Base-by-base conservation (phyloP, 352 stramenopile genomes). In the Phytophthora pinifolia region DNA sequence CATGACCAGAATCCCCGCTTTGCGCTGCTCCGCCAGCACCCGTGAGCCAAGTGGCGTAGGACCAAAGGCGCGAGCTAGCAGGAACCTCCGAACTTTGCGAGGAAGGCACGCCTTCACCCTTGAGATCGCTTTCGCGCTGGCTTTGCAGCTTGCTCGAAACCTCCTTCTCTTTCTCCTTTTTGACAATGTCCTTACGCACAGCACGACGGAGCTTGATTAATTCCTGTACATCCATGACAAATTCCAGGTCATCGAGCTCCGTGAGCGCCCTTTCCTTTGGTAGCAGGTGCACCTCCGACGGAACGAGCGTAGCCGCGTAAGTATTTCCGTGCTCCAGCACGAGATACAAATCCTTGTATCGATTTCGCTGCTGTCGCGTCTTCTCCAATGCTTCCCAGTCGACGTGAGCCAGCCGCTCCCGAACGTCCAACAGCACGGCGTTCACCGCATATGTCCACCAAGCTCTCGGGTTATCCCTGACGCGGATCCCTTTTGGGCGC, bases 391-490 rank as follows among this genome's bases (percentile, higher is more conserved):
- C 52, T 43, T 84, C 75, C 70, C 76, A 85, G 63, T 94, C 79
- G 3, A 93, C 78, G 34, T 79, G 81, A 9, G 71, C 81, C 13
- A 91, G 66, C 6, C 81, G 70, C 53, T 89, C 79, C 18, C 81
- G 70, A 31, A 90, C 77, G 41, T 94, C 85, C 32, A 90, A 39
- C 7, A 93, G 44, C 20, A 92, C 77, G 1, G 85, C 73, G 30
- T 71, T 70, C 25, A 93, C 84, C n/a, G 80, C 83, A 58, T 88
- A 94, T 22, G 49, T 55, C 85, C 85, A 94, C 85, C 85, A 94
- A 6, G 56, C 59, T 22, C 60, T 66, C 4, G 82, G 73, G 32
- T 89, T 66, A 5, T 83, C 67, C 22, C 55, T 62, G 0, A 92
- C 77, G 17, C 52, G 54, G 29, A 73, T 43, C 17, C 59, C 52